Evolutionary conservation across 139 green algal genomes (phyloP), one percentile per base, ranked within the genome.

Genomic region (Chlorella sp.): DNA sequence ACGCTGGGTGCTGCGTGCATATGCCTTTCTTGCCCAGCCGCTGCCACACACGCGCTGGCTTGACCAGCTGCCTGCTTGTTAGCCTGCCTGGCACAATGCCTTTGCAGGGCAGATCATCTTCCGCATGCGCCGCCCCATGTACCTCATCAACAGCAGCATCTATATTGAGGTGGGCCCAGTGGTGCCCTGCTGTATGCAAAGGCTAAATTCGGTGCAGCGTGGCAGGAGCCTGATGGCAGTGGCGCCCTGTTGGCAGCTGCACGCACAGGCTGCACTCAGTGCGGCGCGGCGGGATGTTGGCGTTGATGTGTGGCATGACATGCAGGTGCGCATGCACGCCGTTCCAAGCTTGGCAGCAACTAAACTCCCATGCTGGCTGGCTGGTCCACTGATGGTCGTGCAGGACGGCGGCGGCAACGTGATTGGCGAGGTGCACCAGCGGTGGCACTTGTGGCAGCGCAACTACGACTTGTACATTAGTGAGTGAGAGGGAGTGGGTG

Each of bases 401-500:
- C 76, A 82, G 76, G 57, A 82, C 38, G 60, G 76, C 60, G 60
- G 30, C 25, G 76, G 76, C 60, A 57, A 72, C 36, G 60, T 82
- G 60, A 63, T 82, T 4, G 78, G 78, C 12, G 93, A 97, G 88
- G 94, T 98, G 74, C 87, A 94, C 9, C 95, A 97, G 92, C 88
- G 89, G 28, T 98, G 95, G 95, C 91, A 97, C 86, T 84, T 94
- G 34, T 93, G 87, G 90, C 70, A 80, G 62, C 88, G 95, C 28
- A 95, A 94, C 70, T 98, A 98, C 80, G 93, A 97, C 84, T 83
- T 98, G 30, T 98, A 95, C 90, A 78, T 97, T 18, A 83, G 82
- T 80, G 90, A 92, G 51, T 9, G 44, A 9, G 44, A 16, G 44
- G 44, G 7, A 51, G 44, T n/a, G n/a, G n/a, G n/a, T n/a, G n/a